A percentile compares a stretch with the other conserved stretches of the same genome.
Evolutionary conservation across 768 basidiomycete genomes (phyloP).

Genomic region (Chalciporus pseudorubinellus): DNA sequence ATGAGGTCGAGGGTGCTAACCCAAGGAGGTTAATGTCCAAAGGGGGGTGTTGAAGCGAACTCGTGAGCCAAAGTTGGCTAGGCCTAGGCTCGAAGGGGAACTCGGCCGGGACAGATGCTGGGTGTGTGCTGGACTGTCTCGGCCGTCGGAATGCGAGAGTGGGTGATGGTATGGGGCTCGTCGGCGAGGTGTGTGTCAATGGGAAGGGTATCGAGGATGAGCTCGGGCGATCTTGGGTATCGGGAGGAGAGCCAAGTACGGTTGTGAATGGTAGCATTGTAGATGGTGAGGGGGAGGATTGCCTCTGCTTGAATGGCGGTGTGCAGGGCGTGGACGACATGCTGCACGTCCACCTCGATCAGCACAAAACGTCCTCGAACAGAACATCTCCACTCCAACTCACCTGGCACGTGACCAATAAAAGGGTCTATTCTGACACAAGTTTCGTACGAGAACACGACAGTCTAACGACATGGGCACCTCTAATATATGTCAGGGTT

Average conservation of each 20-base stretch:
- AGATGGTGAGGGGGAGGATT: constrained; percentile 2
- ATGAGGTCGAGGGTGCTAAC: constrained; percentile 4
- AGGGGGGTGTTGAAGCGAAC: neutral
- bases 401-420: constrained; percentile 29
- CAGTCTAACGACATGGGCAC: neutral
- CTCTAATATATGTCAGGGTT: neutral
- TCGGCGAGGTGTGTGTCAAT: constrained; percentile 2
- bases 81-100: constrained; percentile 24
- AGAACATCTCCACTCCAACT: constrained; percentile 4
- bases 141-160: constrained; percentile 1
- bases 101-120: constrained; percentile 1
- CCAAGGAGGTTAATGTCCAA: constrained; percentile 14
- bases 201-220: constrained; percentile 23
- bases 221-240: constrained; percentile 6
- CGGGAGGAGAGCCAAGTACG: neutral
- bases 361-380: neutral
- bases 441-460: neutral
- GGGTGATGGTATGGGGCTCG: neutral
- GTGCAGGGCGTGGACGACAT: constrained; percentile 31
- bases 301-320: constrained; percentile 16
- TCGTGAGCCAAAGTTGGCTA: neutral
- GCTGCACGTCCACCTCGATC: constrained; percentile 22
- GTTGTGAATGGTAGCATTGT: constrained; percentile 4
- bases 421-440: neutral
- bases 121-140: constrained; percentile 9